Evolutionary conservation across 2,329 filamentous ascomycete genomes (phyloP), one percentile per base, ranked within the genome.

Genomic region (Lachnellula hyalina): DNA sequence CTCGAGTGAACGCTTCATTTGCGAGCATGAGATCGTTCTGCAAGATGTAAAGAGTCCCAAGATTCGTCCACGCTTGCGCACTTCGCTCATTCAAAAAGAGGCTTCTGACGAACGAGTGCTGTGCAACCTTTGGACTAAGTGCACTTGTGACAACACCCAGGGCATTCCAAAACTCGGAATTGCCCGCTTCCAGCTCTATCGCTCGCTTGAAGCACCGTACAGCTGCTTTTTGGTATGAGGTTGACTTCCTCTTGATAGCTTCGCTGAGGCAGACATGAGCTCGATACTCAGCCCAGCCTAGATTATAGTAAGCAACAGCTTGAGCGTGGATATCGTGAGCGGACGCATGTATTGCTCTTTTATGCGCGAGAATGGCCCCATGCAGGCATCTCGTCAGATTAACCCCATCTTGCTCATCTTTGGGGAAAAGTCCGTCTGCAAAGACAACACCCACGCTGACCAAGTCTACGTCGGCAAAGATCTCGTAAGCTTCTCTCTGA

Each of bases 161-260:
- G 0, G 94, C 87, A 67, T 97, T 97, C 94, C 94, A 99, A 70
- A 97, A 97, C 63, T 97, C 93, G 0, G 90, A 77, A 67, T 97
- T 99, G 50, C 91, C 89, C 6, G 92, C 89, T 71, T 99, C 95
- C 1, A 96, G 78, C 72, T 97, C 94, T 61, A 99, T 99, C 1
- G 94, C 89, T 45, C 90, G 82, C 74, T 99, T 99, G 79, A 99
- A 97, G 65, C 90, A 94, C 52, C 86, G 82, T 60, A 97, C 87
- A 1, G 94, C 83, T 6, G 91, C 86, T 69, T 87, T 92, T 47
- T 94, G 76, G 62, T 90, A 91, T 62, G 79, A 80, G 66, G 83
- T 80, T 17, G 79, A 77, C 65, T 79, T 86, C 65, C 83, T 84
- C 51, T 68, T 69, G 47, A 78, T 65, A 3, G 72, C 67, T 1